A percentile compares a stretch with the other conserved stretches of the same genome.
Conservation (phyloP, 1,139 yeast species). For the Yamadazyma atmosphaerica region DNA sequence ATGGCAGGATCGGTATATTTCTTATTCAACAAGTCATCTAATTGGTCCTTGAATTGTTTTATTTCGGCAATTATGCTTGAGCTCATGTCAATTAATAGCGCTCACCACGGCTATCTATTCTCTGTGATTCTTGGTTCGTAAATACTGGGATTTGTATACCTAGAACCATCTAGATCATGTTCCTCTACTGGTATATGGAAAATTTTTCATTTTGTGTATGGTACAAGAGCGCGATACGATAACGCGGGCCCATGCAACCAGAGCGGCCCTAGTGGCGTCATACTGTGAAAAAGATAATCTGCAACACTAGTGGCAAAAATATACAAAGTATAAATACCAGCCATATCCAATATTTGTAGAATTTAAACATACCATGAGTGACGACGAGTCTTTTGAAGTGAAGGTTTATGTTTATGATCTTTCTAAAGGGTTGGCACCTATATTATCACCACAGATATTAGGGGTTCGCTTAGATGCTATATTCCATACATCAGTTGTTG, state of each 20-base stretch:
- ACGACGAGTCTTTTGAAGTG: slow-evolving; percentile 28
- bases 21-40: slow-evolving; percentile 28
- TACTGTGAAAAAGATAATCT: too few species aligned
- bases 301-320: neutral
- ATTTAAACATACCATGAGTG: slow-evolving; percentile 5
- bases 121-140: too few species aligned
- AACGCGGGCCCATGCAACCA: too few species aligned
- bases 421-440: slow-evolving; percentile 47
- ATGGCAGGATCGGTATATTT: slow-evolving; percentile 44
- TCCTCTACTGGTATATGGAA: neutral
- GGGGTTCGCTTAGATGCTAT: slow-evolving; percentile 58
- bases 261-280: too few species aligned
- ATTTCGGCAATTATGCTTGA: slow-evolving; percentile 21
- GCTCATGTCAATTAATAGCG: slow-evolving; percentile 1
- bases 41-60: slow-evolving; percentile 25
- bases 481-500: slow-evolving; percentile 67
- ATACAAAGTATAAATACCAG: neutral
- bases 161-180: neutral
- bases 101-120: too few species aligned
- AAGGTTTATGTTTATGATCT: slow-evolving; percentile 67
- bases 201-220: neutral
- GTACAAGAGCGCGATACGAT: too few species aligned
- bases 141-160: too few species aligned
- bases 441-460: slow-evolving; percentile 43
- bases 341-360: neutral